Base-by-base conservation (phyloP, 495 filamentous ascomycete species). In the Venustampulla echinocandica region DNA sequence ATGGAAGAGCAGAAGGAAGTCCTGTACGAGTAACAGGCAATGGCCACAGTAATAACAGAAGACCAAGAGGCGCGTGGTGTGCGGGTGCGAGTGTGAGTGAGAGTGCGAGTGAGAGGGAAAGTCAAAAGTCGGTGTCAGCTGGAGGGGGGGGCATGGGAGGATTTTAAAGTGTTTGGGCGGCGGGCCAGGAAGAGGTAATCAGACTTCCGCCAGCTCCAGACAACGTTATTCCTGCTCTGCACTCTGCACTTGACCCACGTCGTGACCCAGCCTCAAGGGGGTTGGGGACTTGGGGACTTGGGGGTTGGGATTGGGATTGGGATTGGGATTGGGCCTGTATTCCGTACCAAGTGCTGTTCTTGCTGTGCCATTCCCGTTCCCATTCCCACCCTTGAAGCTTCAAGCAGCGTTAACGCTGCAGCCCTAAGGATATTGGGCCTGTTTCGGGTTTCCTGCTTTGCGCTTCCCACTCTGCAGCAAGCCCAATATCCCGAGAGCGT, bases 91-190 rank as follows among this genome's bases (percentile, higher is more conserved):
- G 17, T 15, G 15, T n/a, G 15, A 11, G 34, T 37, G 10, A 37
- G 14, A 23, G 11, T 23, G 19, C 21, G 17, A 17, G 41, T 32
- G 34, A 45, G 14, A 19, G 37, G 23, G 40, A 32, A 20, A 33
- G 36, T 14, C 1, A 46, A 49, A 45, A 17, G 43, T 35, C 27
- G 44, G 39, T 44, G 53, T 55, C 47, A 55, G 53, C 53, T 51
- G 46, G 47, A 55, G 47, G 40, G 50, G 52, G 23, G 47, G 53
- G 53, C 35, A 55, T 50, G 47, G 47, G 44, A 38, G 23, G 39
- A 28, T 55, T n/a, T 55, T 51, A 51, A 55, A 34, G 36, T 39
- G 24, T 23, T 7, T 10, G 33, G n/a, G 34, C 6, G 9, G 9
- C 17, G 7, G 7, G 18, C 11, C 4, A 21, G 37, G 17, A 40